Base-by-base conservation (phyloP, 2,329 filamentous ascomycete species). In the Alternaria incomplexa region DNA sequence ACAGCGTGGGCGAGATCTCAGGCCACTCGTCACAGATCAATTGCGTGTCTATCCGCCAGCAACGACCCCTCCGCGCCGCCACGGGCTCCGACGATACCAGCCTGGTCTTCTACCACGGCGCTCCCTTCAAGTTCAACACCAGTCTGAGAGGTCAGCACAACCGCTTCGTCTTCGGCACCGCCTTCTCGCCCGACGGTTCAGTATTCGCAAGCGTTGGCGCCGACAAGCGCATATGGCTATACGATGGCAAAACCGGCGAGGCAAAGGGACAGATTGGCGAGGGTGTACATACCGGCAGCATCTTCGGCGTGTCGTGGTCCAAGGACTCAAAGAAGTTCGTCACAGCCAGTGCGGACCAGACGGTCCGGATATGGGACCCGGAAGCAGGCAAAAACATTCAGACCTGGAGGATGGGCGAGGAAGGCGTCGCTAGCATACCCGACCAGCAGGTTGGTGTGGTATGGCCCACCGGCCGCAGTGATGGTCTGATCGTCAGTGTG, bases 361-460 rank as follows among this genome's bases (percentile, higher is more conserved):
- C 93, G 0, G 92, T 99, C 58, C 94, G 93, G 79, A 87, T 97
- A 25, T 99, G 96, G 96, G 94, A 98, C 75, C 89, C 88, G 3
- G 93, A 97, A 76, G 85, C 89, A 13, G 93, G 91, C 32, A 91
- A 91, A 76, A 88, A 88, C 20, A 84, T 90, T 8, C 92, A 96
- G 78, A 92, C 88, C 25, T 99, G 96, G 96, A 88, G 88, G 67
- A 87, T 98, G 77, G 93, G 94, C 22, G 88, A 88, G 30, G 91
- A 94, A 45, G 90, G 90, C 15, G 83, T 83, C 47, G 86, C 90
- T 64, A 93, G 88, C 76, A 85, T 97, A 40, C 86, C 86, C 4
- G 87, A 97, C 77, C 96, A 99, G 80, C 96, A 99, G 78, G 93
- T 98, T 30, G 96, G 96, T 56, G 93, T 99, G 6, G 93, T 96